Conservation (phyloP, 2,329 filamentous ascomycete species). For the Pleoardoris graminearum region DNA sequence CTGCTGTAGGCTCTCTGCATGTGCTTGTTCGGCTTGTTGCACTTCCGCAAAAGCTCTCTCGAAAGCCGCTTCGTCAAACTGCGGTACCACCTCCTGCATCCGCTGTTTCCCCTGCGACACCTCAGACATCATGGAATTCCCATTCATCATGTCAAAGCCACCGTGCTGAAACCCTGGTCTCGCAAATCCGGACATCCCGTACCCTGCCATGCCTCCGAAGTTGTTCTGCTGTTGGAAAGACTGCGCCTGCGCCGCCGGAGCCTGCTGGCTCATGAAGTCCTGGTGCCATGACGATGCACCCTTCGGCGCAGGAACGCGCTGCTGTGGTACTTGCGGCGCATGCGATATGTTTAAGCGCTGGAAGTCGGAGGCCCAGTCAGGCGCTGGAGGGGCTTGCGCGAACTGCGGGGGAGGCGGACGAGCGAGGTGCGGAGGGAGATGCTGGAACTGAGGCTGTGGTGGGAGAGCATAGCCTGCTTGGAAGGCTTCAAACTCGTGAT, state of each 20-base stretch:
- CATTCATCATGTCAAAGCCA: constrained; percentile 23
- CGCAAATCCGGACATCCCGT: constrained; percentile 33
- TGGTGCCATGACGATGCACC: constrained; percentile 59
- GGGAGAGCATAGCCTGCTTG: constrained; percentile 55
- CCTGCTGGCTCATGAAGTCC: constrained; percentile 57
- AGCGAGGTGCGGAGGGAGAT: constrained; percentile 41
- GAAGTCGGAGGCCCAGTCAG: constrained; percentile 56
- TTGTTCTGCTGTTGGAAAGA: constrained; percentile 31
- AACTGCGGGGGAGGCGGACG: constrained; percentile 42
- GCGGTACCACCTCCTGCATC: constrained; percentile 42
- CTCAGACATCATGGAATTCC: constrained; percentile 23
- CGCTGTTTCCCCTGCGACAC: constrained; percentile 41
- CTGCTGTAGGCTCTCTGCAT: constrained; percentile 14
- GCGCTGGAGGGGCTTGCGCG: constrained; percentile 38
- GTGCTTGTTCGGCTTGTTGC: constrained; percentile 32
- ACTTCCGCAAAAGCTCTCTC: constrained; percentile 58
- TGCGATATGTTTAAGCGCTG: constrained; percentile 51
- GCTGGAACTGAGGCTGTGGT: constrained; percentile 46
- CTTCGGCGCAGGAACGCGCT: constrained; percentile 42
- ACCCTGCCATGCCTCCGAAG: constrained; percentile 33
- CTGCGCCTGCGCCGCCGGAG: constrained; percentile 36
- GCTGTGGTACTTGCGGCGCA: constrained; percentile 53
- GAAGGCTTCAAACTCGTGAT: constrained; percentile 72
- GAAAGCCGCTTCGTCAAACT: constrained; percentile 60
- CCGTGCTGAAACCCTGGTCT: constrained; percentile 32